Conservation (phyloP, 345 rosid species). For the Alliaria petiolata region DNA sequence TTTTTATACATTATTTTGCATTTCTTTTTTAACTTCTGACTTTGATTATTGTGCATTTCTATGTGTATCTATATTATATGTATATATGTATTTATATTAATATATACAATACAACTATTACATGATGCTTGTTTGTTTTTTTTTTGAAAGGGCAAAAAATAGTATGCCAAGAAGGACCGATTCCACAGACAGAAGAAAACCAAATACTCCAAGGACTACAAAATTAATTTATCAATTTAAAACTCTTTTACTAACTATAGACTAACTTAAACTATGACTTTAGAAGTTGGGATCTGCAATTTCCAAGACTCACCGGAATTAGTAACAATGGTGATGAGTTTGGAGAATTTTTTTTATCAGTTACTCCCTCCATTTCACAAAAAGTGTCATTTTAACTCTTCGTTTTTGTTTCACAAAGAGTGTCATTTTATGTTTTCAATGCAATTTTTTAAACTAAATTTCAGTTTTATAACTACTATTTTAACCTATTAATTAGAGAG, state of each 20-base stretch:
- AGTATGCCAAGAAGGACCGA: not conserved
- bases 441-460: no score
- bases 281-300: not conserved
- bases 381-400: no score
- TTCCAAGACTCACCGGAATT: not conserved
- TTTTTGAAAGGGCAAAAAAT: no score
- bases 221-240: not conserved
- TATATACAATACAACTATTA: not conserved
- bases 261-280: not conserved
- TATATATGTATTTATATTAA: not conserved
- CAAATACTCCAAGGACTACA: no score
- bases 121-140: not conserved
- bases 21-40: no score
- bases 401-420: no score
- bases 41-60: conserved; percentile 4
- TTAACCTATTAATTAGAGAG: no score
- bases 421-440: no score
- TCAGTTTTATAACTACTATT: no score
- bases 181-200: not conserved
- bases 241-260: not conserved
- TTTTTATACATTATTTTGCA: not conserved
- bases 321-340: not conserved
- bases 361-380: no score
- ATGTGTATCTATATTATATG: not conserved
- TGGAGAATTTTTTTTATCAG: not conserved